Percentiles rank a stretch among this genome's conserved stretches.
Evolutionary conservation across 768 basidiomycete genomes (phyloP).

Genomic region (Strobilomyces confusus): DNA sequence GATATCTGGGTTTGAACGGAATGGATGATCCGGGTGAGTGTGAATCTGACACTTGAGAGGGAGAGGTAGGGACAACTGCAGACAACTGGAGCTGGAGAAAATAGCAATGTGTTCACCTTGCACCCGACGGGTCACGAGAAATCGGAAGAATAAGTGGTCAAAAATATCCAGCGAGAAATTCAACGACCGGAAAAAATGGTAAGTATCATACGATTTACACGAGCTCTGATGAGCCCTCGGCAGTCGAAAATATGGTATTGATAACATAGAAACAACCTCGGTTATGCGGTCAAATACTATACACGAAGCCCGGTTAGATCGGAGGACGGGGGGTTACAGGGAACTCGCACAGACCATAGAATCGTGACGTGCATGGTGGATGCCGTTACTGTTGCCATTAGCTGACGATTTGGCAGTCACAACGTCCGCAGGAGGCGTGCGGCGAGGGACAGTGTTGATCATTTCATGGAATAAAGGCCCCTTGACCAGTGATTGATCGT

Average conservation of each 20-base stretch:
- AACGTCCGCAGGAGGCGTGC: slow-evolving; percentile 17
- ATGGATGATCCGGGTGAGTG: slow-evolving; percentile 1
- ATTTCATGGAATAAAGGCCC: slow-evolving; percentile 41
- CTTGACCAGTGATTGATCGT: slow-evolving; percentile 38
- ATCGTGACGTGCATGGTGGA: slow-evolving; percentile 16
- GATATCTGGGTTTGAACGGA: slow-evolving; percentile 14
- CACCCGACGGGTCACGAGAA: neutral
- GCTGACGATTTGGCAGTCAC: slow-evolving; percentile 5
- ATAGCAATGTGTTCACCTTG: slow-evolving; percentile 19
- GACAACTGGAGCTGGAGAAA: slow-evolving; percentile 3
- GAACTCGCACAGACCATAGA: slow-evolving; percentile 13
- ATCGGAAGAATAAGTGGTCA: slow-evolving; percentile 3
- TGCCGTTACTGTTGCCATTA: slow-evolving; percentile 20
- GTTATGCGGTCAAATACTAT: slow-evolving; percentile 27
- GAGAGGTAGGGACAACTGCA: slow-evolving; percentile 1
- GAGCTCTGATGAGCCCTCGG: slow-evolving; percentile 7
- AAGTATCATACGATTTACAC: slow-evolving; percentile 22
- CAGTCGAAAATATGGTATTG: slow-evolving; percentile 22
- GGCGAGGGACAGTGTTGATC: slow-evolving; percentile 32
- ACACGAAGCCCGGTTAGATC: slow-evolving; percentile 9
- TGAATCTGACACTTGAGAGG: slow-evolving; percentile 12
- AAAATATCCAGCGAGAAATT: slow-evolving; percentile 12
- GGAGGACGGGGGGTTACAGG: neutral
- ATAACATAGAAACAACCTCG: slow-evolving; percentile 18
- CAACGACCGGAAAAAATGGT: slow-evolving; percentile 22